Evolutionary conservation across 768 basidiomycete genomes (phyloP).

Genomic region (Psilocybe cyanescens): DNA sequence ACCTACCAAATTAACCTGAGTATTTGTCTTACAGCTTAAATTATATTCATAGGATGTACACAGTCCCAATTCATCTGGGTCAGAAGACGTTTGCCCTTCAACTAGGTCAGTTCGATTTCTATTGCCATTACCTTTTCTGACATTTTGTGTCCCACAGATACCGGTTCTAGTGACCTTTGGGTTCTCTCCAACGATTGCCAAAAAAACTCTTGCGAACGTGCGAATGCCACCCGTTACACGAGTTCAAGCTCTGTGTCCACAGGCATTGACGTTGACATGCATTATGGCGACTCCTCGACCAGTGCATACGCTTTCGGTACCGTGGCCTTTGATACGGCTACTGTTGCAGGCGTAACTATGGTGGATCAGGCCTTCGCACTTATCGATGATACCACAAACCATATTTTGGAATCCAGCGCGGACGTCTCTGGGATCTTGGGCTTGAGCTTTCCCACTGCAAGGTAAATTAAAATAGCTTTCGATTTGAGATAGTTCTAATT

Average conservation of each 20-base stretch:
- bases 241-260: slow-evolving; percentile 38
- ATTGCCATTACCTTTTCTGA: slow-evolving; percentile 1
- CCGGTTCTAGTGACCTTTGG: slow-evolving; percentile 77
- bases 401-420: slow-evolving; percentile 51
- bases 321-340: slow-evolving; percentile 55
- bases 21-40: not conserved
- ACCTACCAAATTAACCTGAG: not conserved
- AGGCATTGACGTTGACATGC: slow-evolving; percentile 39
- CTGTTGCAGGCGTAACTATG: slow-evolving; percentile 56
- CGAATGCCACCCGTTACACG: slow-evolving; percentile 45
- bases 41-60: slow-evolving; percentile 30
- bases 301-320: slow-evolving; percentile 64
- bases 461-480: slow-evolving; percentile 37
- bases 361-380: slow-evolving; percentile 57
- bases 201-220: slow-evolving; percentile 39
- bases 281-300: slow-evolving; percentile 71
- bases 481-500: not conserved
- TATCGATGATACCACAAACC: slow-evolving; percentile 61
- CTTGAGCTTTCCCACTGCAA: slow-evolving; percentile 68
- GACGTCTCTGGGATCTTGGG: slow-evolving; percentile 65
- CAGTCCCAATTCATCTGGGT: slow-evolving; percentile 39
- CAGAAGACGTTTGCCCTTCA: slow-evolving; percentile 32
- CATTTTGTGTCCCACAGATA: slow-evolving; percentile 44
- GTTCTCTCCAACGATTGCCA: slow-evolving; percentile 56
- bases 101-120: slow-evolving; percentile 25